phyloP scores from a whole-genome alignment of 805 yeast species.

The Cyberlindnera bimundalis region DNA sequence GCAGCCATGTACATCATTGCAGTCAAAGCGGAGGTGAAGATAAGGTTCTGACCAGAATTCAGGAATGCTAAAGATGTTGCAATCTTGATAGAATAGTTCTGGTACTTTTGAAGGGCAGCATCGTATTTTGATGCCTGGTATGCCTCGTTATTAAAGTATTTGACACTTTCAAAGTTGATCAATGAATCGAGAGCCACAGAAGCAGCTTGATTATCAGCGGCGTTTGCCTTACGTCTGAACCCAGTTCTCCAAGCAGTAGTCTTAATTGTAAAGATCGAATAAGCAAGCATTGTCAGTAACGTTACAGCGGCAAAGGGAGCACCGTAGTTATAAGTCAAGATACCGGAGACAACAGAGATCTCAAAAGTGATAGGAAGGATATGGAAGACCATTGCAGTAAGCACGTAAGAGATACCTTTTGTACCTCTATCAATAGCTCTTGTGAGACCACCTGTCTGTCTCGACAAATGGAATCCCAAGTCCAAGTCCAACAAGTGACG shows the following conservation, averaged over 20 bases:
- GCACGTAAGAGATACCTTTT: constrained; percentile 90
- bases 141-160: constrained; percentile 87
- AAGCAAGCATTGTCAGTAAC: constrained; percentile 80
- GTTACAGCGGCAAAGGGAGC: constrained; percentile 86
- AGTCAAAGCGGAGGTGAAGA: constrained; percentile 85
- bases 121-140: constrained; percentile 81
- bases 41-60: constrained; percentile 75
- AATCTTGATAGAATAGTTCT: constrained; percentile 65
- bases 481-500: constrained; percentile 80
- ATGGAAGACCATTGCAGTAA: constrained; percentile 97
- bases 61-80: constrained; percentile 78
- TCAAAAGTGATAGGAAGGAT: constrained; percentile 91
- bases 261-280: constrained; percentile 79
- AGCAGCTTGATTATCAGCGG: constrained; percentile 95
- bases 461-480: constrained; percentile 80
- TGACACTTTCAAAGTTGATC: constrained; percentile 91
- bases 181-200: constrained; percentile 90
- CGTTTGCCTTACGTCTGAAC: constrained; percentile 84
- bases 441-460: constrained; percentile 95
- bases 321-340: constrained; percentile 91
- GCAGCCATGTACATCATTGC: constrained; percentile 99
- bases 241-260: constrained; percentile 97
- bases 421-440: constrained; percentile 98
- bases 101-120: constrained; percentile 66
- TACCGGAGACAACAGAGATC: constrained; percentile 89